Evolutionary conservation across 176 grass and related monocot species (phyloP), one percentile per base, ranked within the genome.

Genomic region (Oryza officinalis): DNA sequence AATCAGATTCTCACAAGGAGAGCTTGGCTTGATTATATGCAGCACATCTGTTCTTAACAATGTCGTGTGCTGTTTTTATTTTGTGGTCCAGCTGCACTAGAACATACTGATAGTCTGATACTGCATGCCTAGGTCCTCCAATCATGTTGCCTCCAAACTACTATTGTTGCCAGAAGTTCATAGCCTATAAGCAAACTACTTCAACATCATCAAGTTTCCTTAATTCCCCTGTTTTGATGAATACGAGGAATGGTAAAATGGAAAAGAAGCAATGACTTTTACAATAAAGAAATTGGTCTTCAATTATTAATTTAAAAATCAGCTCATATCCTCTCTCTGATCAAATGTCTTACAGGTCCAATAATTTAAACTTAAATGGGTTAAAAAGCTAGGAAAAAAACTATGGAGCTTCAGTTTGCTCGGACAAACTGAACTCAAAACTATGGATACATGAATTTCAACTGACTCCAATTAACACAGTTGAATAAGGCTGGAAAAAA

Each of bases 311-410:
- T 43, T 77, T 28, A 76, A 52, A 72, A 65, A 81, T 74, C 69
- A 75, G 22, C 49, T 69, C 26, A 59, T 33, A 59, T 37, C 22
- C 22, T 65, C 30, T 80, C 47, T 47, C 40, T 70, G n/a, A 50
- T 12, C n/a, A 80, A 81, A 77, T 85, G 67, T 40, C 64, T 14
- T 68, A 83, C 75, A 81, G 7, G 25, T 63, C 17, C 63, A 54
- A 68, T 72, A 82, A 85, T 85, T 25, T 65, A 71, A 82, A 85
- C 77, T 30, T 80, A 71, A 73, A 80, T 66, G 20, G 66, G 37
- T 41, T 65, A 52, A 86, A 66, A 79, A 50, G 6, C 38, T 59
- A 81, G 32, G 4, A 84, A 77, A 38, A 76, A 38, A 27, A 78
- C 33, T 66, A 80, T 43, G 61, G 72, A 64, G 1, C 22, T 54